Conservation (phyloP, 148 eudicot species). For the Arbutus unedo region DNA sequence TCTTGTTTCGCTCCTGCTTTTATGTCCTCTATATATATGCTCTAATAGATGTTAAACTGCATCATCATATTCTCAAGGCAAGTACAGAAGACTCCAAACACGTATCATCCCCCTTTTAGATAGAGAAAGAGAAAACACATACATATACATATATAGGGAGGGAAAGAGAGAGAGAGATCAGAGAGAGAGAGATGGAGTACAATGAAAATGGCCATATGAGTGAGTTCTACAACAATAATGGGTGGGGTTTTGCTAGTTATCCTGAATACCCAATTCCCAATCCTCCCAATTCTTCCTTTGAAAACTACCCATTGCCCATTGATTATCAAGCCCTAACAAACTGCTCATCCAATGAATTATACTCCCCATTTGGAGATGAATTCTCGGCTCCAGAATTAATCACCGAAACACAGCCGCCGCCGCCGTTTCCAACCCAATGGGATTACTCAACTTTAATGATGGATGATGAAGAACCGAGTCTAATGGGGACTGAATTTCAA, state of each 20-base stretch:
- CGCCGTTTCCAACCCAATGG: not conserved
- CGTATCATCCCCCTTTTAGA: too few relatives aligned
- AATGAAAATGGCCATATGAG: constrained; percentile 18
- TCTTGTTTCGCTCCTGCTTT: too few relatives aligned
- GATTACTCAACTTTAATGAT: constrained; percentile 3
- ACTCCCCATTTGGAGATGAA: constrained; percentile 24
- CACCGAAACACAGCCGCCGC: not conserved
- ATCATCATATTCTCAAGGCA: too few relatives aligned
- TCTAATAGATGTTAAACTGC: too few relatives aligned
- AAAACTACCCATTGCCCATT: not conserved
- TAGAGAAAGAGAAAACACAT: too few relatives aligned
- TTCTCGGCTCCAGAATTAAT: not conserved
- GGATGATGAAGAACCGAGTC: constrained; percentile 18
- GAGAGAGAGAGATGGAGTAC: constrained; percentile 30
- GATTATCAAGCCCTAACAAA: not conserved
- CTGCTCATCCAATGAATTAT: constrained; percentile 15
- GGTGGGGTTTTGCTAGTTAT: constrained; percentile 19
- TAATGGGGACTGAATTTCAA: constrained; percentile 13
- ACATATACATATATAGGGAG: not conserved
- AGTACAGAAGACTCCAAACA: too few relatives aligned
- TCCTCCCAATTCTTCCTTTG: constrained; percentile 13
- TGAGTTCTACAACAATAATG: constrained; percentile 16
- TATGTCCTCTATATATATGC: too few relatives aligned
- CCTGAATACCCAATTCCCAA: constrained; percentile 21
- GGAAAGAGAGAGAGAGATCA: constrained; percentile 25